Base-by-base conservation (phyloP, 495 filamentous ascomycete species). In the Rostrohypoxylon terebratum region DNA sequence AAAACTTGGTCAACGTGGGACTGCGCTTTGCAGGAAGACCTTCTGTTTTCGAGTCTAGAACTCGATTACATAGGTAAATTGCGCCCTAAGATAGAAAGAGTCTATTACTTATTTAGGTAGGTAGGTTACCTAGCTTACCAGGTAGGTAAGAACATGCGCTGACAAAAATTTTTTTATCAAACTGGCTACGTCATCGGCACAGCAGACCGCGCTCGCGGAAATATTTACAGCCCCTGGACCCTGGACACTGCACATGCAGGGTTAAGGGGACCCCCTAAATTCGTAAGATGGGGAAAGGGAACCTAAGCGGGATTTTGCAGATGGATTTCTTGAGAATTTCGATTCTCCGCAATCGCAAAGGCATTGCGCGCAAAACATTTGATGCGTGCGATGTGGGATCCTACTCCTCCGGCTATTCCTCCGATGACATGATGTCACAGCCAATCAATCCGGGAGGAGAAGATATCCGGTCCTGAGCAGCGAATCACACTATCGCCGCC, bases 281-380 rank as follows among this genome's bases (percentile, higher is more conserved):
- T 53, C 23, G 33, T 51, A 1, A 40, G 31, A 58, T 66, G 54
- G 71, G 63, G 59, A 62, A 70, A 70, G 47, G 23, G 11, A 3
- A 14, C 20, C 61, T 18, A 61, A 38, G 61, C 31, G 28, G n/a
- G 33, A 44, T 33, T 55, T 34, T 10, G 18, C 2, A 13, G 55
- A 74, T 74, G 66, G 66, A 38, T 23, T 70, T 74, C 18, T 69
- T 20, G 40, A 31, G 48, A 69, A 73, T 69, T 45, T 65, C 64
- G 59, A 73, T 73, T 40, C 60, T 69, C 71, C 71, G 65, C 60
- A 65, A 73, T 65, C 65, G 65, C 60, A 68, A 73, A 69, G 42
- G 11, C n/a, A 21, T 20, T 31, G 23, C 36, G 36, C 23, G 59
- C 50, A 38, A 38, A 57, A 44, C 25, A 36, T 69, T 66, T 16